Evolutionary conservation across 2,329 filamentous ascomycete species (phyloP), one percentile per base, ranked within the genome.

Genomic region (Paracamarosporium sp.): DNA sequence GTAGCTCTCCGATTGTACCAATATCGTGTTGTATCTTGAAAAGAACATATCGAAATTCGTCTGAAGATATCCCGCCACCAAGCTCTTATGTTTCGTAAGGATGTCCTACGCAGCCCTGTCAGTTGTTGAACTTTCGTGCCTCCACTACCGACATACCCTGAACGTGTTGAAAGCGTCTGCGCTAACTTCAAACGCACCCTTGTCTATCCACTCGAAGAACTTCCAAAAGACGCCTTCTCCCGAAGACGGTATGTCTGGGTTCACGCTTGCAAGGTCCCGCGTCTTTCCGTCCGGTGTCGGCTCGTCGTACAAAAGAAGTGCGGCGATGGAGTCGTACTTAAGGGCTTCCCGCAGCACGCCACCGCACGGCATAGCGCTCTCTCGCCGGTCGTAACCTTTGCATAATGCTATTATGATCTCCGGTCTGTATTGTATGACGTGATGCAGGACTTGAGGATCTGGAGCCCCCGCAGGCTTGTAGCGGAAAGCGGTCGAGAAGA

Each of bases 111-210:
- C 9, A 22, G 15, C 35, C 15, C 15, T 4, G 36, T 59, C 46
- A 69, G 64, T 64, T 67, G 50, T 12, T 22, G 24, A 43, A 13
- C 22, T 6, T 38, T 7, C 30, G 22, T n/a, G 28, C 24, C 7
- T 35, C 38, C 22, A 38, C 20, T 11, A 52, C 27, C n/a, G 17
- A 20, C 64, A 20, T 84, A 97, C 92, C 76, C 94, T 86, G 78
- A 99, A 99, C 4, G 94, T 98, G 57, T 93, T 97, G 76, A 99
- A 99, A 1, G 95, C 94, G 81, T 99, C 95, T 30, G 95, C 94
- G 69, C 93, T 93, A 64, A 98, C 92, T 81, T 99, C 95, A 71
- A 99, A 99, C 28, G 91, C 93, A 67, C 93, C 92, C 78, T 92
- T 92, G 79, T 98, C 93, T 69, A 99, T 96, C 92, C 94, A 99